Percentiles rank a stretch among this genome's conserved stretches.
Evolutionary conservation across 345 rosid genomes (phyloP).

Genomic region (Salix udensis): DNA sequence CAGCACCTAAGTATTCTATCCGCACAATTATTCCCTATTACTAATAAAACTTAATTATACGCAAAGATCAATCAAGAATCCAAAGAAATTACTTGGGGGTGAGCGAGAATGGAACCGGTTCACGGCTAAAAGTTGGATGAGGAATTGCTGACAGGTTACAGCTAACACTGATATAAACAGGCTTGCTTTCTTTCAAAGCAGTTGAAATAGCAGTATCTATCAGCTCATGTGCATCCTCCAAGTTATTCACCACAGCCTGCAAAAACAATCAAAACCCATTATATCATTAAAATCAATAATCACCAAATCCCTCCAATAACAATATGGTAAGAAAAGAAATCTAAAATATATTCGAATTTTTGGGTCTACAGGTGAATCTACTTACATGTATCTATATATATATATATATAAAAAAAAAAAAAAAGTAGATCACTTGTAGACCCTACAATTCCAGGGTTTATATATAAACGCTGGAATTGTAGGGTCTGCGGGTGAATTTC

Average conservation of each 20-base stretch:
- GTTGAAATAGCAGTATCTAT: conserved; percentile 75
- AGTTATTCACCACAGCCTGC: conserved; percentile 71
- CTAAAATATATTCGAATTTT: too few species aligned
- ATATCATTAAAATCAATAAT: not conserved
- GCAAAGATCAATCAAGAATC: not conserved
- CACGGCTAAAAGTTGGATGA: conserved; percentile 65
- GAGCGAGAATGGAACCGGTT: conserved; percentile 61
- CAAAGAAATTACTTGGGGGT: conserved; percentile 42
- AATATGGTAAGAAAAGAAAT: not conserved
- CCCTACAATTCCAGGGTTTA: too few species aligned
- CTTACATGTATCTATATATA: too few species aligned
- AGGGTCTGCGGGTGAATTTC: too few species aligned
- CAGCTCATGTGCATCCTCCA: conserved; percentile 74
- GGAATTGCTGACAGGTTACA: conserved; percentile 66
- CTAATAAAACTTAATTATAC: not conserved
- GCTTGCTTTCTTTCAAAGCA: conserved; percentile 77
- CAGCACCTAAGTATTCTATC: not conserved
- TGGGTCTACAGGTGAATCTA: too few species aligned
- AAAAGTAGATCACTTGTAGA: too few species aligned
- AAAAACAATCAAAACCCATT: not conserved
- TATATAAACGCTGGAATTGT: too few species aligned
- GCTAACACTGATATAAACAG: conserved; percentile 69
- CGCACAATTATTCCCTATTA: not conserved
- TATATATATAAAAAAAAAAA: too few species aligned
- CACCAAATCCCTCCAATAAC: not conserved